Evolutionary conservation across 192 early-diverging fungal genomes (phyloP).

Genomic region (Coemansia reversa): DNA sequence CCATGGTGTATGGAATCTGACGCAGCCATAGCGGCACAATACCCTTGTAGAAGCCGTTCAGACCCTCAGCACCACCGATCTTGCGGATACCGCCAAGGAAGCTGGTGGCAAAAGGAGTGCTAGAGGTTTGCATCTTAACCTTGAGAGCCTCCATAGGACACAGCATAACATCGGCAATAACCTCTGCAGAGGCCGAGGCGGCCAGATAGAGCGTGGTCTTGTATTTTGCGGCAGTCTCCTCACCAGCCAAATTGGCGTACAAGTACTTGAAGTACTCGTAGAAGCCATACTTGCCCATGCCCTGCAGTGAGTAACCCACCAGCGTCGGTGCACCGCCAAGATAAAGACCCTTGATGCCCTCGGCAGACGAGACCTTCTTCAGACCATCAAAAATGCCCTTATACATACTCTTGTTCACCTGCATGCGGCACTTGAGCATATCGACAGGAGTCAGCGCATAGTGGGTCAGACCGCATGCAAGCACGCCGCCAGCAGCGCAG

Average conservation of each 20-base stretch:
- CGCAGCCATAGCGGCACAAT: constrained; percentile 75
- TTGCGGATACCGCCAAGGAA: constrained; percentile 65
- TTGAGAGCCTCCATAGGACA: constrained; percentile 87
- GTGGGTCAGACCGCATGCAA: constrained; percentile 70
- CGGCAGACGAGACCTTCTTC: constrained; percentile 57
- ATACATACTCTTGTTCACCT: constrained; percentile 58
- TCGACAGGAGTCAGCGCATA: constrained; percentile 60
- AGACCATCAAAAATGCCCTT: constrained; percentile 57
- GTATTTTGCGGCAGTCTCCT: constrained; percentile 72
- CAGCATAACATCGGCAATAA: constrained; percentile 77
- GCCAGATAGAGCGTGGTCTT: constrained; percentile 69
- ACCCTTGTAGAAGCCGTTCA: constrained; percentile 70
- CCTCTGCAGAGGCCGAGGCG: constrained; percentile 76
- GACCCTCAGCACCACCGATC: constrained; percentile 60
- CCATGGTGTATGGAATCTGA: constrained; percentile 85
- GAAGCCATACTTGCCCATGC: constrained; percentile 85
- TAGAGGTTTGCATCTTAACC: constrained; percentile 82
- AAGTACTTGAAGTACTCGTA: constrained; percentile 88
- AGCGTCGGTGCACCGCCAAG: constrained; percentile 79
- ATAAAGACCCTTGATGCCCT: constrained; percentile 72
- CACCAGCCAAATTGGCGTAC: constrained; percentile 62
- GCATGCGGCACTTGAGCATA: constrained; percentile 60
- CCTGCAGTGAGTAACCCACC: constrained; percentile 82
- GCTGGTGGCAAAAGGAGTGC: constrained; percentile 70
- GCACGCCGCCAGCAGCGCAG: constrained; percentile 61